phyloP scores from a whole-genome alignment of 164 flowering plant species.

The Magnolia kwangsiensis region DNA sequence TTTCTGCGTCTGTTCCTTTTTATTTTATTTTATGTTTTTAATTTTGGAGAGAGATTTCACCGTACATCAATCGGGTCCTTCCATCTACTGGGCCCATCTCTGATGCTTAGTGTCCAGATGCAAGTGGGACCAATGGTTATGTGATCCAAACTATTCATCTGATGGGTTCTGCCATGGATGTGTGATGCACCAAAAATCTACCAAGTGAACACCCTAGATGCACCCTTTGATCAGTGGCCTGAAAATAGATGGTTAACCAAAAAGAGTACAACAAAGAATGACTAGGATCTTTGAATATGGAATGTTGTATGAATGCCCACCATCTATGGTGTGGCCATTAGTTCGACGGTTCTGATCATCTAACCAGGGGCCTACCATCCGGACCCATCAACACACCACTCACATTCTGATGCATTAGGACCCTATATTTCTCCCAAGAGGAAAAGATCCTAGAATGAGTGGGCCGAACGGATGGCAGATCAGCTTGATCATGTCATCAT shows the following conservation, averaged over 20 bases:
- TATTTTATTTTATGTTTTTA: too few relatives aligned
- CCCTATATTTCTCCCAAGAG: background rate
- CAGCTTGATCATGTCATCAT: background rate
- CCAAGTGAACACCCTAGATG: background rate
- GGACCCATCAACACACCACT: background rate
- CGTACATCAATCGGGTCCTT: too few relatives aligned
- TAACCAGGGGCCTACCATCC: background rate
- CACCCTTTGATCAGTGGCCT: background rate
- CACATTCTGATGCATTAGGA: background rate
- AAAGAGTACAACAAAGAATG: background rate
- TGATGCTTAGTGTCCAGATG: background rate
- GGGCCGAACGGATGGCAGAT: background rate
- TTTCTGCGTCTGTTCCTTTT: too few relatives aligned
- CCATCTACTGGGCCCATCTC: too few relatives aligned
- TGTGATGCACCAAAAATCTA: background rate
- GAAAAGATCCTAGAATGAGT: background rate
- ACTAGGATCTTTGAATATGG: background rate
- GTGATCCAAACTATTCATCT: background rate
- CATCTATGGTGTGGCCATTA: background rate
- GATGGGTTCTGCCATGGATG: background rate
- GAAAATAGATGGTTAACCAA: background rate
- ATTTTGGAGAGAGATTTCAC: too few relatives aligned
- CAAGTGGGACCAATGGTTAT: background rate
- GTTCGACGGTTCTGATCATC: background rate
- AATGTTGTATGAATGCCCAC: background rate